A percentile compares a stretch with the other conserved stretches of the same genome.
Evolutionary conservation across 352 stramenopile species (phyloP).

Genomic region (Synura sp.): DNA sequence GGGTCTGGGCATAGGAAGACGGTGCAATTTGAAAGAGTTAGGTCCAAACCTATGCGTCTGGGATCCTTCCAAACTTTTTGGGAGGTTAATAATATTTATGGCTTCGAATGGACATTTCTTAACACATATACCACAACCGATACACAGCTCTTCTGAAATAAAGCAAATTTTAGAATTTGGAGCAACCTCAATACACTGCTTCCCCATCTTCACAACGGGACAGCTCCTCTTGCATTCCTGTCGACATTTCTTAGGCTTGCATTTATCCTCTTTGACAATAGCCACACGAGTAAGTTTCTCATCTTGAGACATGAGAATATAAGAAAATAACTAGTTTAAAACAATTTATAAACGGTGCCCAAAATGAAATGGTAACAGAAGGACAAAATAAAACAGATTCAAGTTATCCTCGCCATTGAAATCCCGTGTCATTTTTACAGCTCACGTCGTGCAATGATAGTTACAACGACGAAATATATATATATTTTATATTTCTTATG

Average conservation of each 20-base stretch:
- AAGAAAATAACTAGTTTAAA: too few species aligned
- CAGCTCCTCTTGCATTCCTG: constrained; percentile 99
- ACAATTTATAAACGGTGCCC: too few species aligned
- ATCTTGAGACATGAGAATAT: too few species aligned
- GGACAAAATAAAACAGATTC: too few species aligned
- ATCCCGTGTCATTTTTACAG: too few species aligned
- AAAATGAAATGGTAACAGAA: too few species aligned
- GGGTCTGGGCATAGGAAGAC: constrained; percentile 94
- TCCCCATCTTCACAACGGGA: constrained; percentile 96
- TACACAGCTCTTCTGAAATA: constrained; percentile 98
- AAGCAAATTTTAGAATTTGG: constrained; percentile 86
- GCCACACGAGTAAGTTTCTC: too few species aligned
- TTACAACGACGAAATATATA: too few species aligned
- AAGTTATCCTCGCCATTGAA: too few species aligned
- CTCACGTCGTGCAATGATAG: too few species aligned
- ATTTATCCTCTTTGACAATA: too few species aligned
- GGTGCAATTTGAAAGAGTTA: constrained; percentile 99
- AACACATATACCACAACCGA: constrained; percentile 99
- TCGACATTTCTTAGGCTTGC: constrained; percentile 94
- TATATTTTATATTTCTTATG: too few species aligned
- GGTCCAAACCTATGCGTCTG: constrained; percentile 99
- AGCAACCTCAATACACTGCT: constrained; percentile 98
- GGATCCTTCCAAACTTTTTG: constrained; percentile 95
- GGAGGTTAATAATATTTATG: constrained; percentile 99
- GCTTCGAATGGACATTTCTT: constrained; percentile 99